Evolutionary conservation across 2,329 filamentous ascomycete genomes (phyloP).

Genomic region (Aspergillaceae sp.): DNA sequence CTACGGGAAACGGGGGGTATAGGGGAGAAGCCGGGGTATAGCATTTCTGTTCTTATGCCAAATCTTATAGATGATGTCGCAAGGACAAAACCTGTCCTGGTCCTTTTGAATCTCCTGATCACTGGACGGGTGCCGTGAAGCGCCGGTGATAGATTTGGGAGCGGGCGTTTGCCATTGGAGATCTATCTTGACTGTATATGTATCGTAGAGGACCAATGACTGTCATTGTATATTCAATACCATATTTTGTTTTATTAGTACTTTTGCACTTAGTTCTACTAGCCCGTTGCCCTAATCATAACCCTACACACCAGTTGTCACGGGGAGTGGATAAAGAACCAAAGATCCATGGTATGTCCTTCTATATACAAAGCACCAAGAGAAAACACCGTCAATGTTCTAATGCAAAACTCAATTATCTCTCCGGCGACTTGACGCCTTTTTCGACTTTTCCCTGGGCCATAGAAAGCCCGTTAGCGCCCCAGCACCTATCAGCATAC

Average conservation of each 20-base stretch:
- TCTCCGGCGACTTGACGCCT: not conserved
- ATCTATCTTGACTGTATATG: conserved; percentile 17
- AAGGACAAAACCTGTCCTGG: too few relatives aligned
- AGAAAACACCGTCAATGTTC: too few relatives aligned
- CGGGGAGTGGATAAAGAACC: too few relatives aligned
- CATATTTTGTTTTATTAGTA: too few relatives aligned
- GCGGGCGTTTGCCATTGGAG: conserved; percentile 7
- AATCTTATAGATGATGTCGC: not conserved
- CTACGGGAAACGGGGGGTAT: not conserved
- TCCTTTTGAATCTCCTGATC: not conserved
- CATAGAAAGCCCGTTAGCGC: conserved; percentile 20
- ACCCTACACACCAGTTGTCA: too few relatives aligned
- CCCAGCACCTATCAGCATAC: conserved; percentile 28
- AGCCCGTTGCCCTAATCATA: too few relatives aligned
- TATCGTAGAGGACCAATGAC: conserved; percentile 16
- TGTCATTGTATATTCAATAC: conserved; percentile 22
- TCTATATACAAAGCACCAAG: too few relatives aligned
- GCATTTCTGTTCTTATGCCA: not conserved
- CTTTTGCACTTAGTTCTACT: too few relatives aligned
- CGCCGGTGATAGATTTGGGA: conserved; percentile 1
- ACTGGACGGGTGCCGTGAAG: not conserved
- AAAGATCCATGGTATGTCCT: too few relatives aligned
- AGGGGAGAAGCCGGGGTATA: not conserved
- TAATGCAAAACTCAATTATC: not conserved
- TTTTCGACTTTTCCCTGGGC: conserved; percentile 2